phyloP scores from a whole-genome alignment of 306 rosid genomes.

The Cotoneaster glaucophyllus region DNA sequence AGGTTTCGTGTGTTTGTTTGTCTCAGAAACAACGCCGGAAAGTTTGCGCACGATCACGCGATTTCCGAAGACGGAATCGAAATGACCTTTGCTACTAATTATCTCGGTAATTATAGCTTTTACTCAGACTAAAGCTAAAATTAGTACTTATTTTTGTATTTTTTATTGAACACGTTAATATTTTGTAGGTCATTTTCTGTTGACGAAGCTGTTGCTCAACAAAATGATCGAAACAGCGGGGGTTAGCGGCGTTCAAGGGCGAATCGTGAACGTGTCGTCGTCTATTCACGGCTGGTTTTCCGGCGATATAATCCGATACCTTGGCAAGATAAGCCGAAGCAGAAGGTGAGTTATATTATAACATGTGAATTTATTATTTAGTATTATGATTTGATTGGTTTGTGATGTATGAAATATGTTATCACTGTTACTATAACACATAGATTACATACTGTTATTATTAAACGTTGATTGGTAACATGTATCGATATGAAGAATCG shows the following conservation, averaged over 20 bases:
- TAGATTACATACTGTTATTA: no score
- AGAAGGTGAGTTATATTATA: slow-evolving; percentile 24
- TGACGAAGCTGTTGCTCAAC: slow-evolving; percentile 59
- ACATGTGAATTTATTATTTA: no score
- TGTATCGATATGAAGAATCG: neutral
- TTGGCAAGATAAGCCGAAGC: slow-evolving; percentile 47
- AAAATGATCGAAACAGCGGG: slow-evolving; percentile 67
- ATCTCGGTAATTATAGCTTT: slow-evolving; percentile 33
- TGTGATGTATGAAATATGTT: no score
- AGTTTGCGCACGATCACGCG: slow-evolving; percentile 62
- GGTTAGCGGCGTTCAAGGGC: slow-evolving; percentile 52
- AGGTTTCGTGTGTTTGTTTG: neutral
- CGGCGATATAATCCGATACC: slow-evolving; percentile 55
- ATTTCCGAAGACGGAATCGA: slow-evolving; percentile 82
- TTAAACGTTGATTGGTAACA: no score
- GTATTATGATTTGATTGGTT: no score
- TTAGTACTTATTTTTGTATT: neutral
- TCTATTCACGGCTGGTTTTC: slow-evolving; percentile 73
- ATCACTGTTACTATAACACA: no score
- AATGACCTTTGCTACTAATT: slow-evolving; percentile 90
- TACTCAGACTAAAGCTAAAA: neutral
- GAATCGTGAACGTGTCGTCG: slow-evolving; percentile 85
- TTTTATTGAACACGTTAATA: neutral
- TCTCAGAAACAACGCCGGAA: slow-evolving; percentile 83
- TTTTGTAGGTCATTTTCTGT: slow-evolving; percentile 70